phyloP scores from a whole-genome alignment of 176 grass and related monocot genomes.

The Pontederia crassipes region DNA sequence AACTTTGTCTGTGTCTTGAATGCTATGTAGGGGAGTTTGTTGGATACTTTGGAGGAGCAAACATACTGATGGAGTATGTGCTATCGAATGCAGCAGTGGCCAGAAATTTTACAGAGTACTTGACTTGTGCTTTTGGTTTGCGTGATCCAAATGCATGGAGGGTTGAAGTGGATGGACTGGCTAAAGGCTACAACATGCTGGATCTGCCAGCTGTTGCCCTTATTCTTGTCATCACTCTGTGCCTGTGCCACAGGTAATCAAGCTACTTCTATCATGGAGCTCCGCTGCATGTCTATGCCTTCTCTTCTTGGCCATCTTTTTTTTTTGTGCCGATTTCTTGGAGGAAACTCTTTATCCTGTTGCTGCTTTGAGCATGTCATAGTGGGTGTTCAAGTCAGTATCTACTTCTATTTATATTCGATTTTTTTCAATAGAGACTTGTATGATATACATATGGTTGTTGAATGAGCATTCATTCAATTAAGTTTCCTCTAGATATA shows the following conservation, averaged over 20 bases:
- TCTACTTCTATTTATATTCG: too few species aligned
- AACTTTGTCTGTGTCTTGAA: not conserved
- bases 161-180: slow-evolving; percentile 8
- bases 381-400: not conserved
- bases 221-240: slow-evolving; percentile 19
- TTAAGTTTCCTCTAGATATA: too few species aligned
- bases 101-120: slow-evolving; percentile 19
- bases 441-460: too few species aligned
- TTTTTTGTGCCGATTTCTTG: not conserved
- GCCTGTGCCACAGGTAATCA: slow-evolving; percentile 20
- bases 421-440: too few species aligned
- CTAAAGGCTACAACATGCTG: slow-evolving; percentile 11
- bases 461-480: too few species aligned
- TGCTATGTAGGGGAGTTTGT: slow-evolving; percentile 18
- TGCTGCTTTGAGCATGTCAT: not conserved
- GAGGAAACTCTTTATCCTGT: not conserved
- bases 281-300: not conserved
- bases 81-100: slow-evolving; percentile 25
- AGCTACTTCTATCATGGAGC: not conserved
- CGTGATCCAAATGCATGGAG: slow-evolving; percentile 10
- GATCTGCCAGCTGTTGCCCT: slow-evolving; percentile 26
- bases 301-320: not conserved
- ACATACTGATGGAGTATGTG: slow-evolving; percentile 27
- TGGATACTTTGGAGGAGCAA: slow-evolving; percentile 29
- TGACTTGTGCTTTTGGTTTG: slow-evolving; percentile 14